Base-by-base conservation (phyloP, 2,329 filamentous ascomycete genomes). In the Neopestalotiopsis sp. region DNA sequence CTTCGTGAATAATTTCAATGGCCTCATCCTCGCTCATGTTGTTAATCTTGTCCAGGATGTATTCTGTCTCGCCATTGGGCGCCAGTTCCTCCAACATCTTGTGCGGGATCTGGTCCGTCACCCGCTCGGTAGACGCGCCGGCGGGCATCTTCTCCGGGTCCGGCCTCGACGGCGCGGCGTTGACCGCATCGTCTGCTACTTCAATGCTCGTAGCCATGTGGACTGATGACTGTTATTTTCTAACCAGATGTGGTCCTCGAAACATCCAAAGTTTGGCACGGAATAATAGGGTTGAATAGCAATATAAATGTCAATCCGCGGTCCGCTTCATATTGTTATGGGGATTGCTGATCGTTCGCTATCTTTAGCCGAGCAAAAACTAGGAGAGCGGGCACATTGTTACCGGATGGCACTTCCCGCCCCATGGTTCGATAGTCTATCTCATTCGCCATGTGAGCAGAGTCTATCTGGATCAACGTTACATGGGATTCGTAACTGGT, bases 11-110 rank as follows among this genome's bases (percentile, higher is more conserved):
- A 63, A 84, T 83, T 32, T 76, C 78, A 4, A 82, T 34, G 0
- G 82, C 82, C 67, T 84, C 81, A 34, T 83, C 81, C 74, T 82
- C 81, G 58, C 73, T 77, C 81, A 84, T 83, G 70, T 70, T 75
- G 70, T 82, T 81, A 72, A 84, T 80, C 71, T 78, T 81, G 42
- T 78, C 76, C 28, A 82, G 73, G 65, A 84, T 81, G 71, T 82
- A 82, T 20, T 82, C 79, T n/a, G 71, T 74, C 69, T 84, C 82
- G 59, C 80, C 82, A 58, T 82, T 83, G 38, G 82, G 82, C 1
- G 81, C 82, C 52, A 84, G 73, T 62, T 78, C 78, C 68, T 83
- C 80, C 52, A 84, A 73, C 64, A 77, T 77, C 69, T 82, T 79
- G 58, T 78, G 77, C 5, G 81, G 72, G 64, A 84, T 82, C 71